Conservation (phyloP, 2,329 filamentous ascomycete species). For the Coniella lustricola region DNA sequence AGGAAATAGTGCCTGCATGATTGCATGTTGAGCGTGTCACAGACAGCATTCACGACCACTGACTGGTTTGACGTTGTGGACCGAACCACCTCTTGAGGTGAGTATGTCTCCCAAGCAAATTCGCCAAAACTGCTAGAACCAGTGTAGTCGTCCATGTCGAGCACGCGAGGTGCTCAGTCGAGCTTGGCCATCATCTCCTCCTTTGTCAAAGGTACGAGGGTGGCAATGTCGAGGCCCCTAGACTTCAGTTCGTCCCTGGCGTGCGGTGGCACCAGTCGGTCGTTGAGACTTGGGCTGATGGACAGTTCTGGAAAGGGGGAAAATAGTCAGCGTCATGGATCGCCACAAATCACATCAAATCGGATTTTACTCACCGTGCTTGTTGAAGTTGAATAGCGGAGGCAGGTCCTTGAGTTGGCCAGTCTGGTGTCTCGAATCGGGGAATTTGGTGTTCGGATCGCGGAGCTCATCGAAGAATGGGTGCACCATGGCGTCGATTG, state of each 20-base stretch:
- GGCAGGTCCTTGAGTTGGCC: slow-evolving; percentile 76
- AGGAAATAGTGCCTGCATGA: slow-evolving; percentile 7
- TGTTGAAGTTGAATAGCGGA: slow-evolving; percentile 84
- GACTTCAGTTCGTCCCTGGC: slow-evolving; percentile 66
- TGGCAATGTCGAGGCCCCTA: slow-evolving; percentile 84
- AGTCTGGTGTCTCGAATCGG: slow-evolving; percentile 86
- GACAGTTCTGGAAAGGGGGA: slow-evolving; percentile 89
- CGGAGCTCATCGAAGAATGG: slow-evolving; percentile 97
- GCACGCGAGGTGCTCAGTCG: slow-evolving; percentile 58
- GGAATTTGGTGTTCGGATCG: slow-evolving; percentile 82
- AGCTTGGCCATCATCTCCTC: slow-evolving; percentile 97
- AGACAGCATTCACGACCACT: slow-evolving; percentile 10
- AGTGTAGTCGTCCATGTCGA: slow-evolving; percentile 9
- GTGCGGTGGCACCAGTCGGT: slow-evolving; percentile 79
- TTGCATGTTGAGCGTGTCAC: slow-evolving; percentile 4
- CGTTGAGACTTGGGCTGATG: slow-evolving; percentile 84
- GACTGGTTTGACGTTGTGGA: slow-evolving; percentile 10
- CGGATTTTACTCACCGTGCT: slow-evolving; percentile 65
- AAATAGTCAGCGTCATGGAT: slow-evolving; percentile 21
- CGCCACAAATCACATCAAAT: not conserved
- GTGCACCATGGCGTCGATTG: slow-evolving; percentile 94
- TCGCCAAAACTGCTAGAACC: slow-evolving; percentile 10
- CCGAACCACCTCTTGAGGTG: slow-evolving; percentile 1
- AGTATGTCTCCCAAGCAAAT: slow-evolving; percentile 5
- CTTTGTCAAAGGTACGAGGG: slow-evolving; percentile 83